phyloP scores from a whole-genome alignment of 495 filamentous ascomycete species.

The Hyaloscypha variabilis region DNA sequence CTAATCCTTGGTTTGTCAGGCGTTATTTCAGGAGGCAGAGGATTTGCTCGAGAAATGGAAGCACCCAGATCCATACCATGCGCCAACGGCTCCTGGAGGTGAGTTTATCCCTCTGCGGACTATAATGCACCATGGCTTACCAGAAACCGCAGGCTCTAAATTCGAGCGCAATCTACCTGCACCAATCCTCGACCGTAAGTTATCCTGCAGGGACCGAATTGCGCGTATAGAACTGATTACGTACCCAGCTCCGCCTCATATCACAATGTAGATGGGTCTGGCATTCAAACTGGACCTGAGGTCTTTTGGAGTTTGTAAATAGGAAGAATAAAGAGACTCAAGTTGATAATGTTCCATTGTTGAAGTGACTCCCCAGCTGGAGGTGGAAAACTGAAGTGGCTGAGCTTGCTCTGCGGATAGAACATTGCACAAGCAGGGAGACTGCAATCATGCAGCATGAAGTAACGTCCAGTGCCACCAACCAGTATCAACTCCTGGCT shows the following conservation, averaged over 20 bases:
- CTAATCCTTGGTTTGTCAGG: constrained; percentile 49
- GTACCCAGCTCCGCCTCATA: constrained; percentile 45
- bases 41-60: constrained; percentile 90
- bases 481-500: no score
- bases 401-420: not conserved
- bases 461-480: not conserved
- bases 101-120: constrained; percentile 34
- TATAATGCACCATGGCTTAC: not conserved
- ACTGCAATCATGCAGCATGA: not conserved
- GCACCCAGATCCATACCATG: constrained; percentile 89
- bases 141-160: constrained; percentile 71
- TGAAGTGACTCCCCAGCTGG: not conserved
- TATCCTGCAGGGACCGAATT: not conserved
- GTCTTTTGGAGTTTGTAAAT: constrained; percentile 17
- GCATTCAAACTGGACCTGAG: not conserved
- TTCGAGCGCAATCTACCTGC: constrained; percentile 90
- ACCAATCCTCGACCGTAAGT: constrained; percentile 79
- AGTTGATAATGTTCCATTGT: not conserved
- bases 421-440: not conserved
- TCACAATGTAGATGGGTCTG: constrained; percentile 31
- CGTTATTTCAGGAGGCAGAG: constrained; percentile 83
- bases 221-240: constrained; percentile 2
- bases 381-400: not conserved
- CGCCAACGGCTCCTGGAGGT: constrained; percentile 94
- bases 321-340: not conserved